Evolutionary conservation across 176 grass and related monocot species (phyloP), one percentile per base, ranked within the genome.

Genomic region (Saccharum officinarum): DNA sequence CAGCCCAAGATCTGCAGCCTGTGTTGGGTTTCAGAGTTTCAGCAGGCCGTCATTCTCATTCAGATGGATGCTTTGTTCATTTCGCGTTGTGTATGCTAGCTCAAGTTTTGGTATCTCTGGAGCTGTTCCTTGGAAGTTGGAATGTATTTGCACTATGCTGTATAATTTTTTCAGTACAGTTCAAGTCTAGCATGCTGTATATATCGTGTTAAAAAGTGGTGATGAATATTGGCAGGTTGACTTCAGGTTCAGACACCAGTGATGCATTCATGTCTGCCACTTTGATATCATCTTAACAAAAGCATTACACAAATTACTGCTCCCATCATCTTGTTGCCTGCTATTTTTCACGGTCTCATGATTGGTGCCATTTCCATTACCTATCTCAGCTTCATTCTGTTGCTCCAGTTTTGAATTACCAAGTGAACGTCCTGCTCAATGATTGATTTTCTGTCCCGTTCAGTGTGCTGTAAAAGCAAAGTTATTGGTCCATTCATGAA

Each of bases 11-110:
- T 73, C 6, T 7, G 41, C 39, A 45, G 50, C 76, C 69, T 64
- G 75, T 36, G 6, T 18, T 10, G 37, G 65, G 50, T 71, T 60
- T 37, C 26, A 71, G 45, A 69, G 66, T 77, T 85, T 68, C 26
- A 77, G 73, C 10, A 78, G 64, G 75, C 26, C 61, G 6, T 9
- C 66, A 31, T 80, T 79, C 5, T 6, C 66, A 31, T 80, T 79
- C 5, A 50, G 52, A 38, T 33, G 14, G 8, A 6, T 67, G 12
- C 18, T 52, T 49, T 80, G 13, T 55, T 46, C 46, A 45, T 69
- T 10, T 33, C 3, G 25, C 20, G 9, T 9, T 54, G 18, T 40
- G 31, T 57, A n/a, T 11, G 16, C 31, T 34, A 85, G 63, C 47
- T 45, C 3, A 23, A 16, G 36, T 68, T 77, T 59, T 33, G 8